Base-by-base conservation (phyloP, 495 filamentous ascomycete species). In the Talaromyces nanjingensis region DNA sequence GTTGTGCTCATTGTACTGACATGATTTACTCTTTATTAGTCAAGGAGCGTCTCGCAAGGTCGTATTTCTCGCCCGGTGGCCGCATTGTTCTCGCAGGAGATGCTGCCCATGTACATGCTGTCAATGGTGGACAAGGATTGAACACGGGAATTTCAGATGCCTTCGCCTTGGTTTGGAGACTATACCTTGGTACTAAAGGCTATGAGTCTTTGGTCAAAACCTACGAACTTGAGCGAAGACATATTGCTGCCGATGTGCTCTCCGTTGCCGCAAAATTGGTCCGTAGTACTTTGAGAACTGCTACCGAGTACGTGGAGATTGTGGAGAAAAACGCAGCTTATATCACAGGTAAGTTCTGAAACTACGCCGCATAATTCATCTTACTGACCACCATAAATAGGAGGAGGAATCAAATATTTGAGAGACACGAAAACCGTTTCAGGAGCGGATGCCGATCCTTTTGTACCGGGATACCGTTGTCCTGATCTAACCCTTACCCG, bases 181-280 rank as follows among this genome's bases (percentile, higher is more conserved):
- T 84, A 6, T 83, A 79, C 4, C 67, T 76, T 27, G 78, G 89
- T 3, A 71, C 87, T 27, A 73, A 73, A 34, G 80, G 82, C 2
- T 56, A 67, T 18, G 77, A 76, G 8, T 68, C 71, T 16, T 65
- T 88, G 7, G 72, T 89, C 2, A 65, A 80, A 54, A 86, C 85
- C 12, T 90, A 89, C 64, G 76, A 84, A n/a, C 66, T 75, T 9
- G 87, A 90, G 69, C 76, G 87, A 2, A 75, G 83, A 67, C 75
- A 75, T 8, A 37, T 59, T 18, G 56, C 31, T 31, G 56, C 25
- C 8, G 33, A 59, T 27, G 56, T 59, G 16, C 18, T 59, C 14
- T 29, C 31, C n/a, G 56, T 59, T 37, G 56, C 56, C 3, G 31
- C 56, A 9, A 29, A 37, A 27, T 31, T 34, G 56, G 56, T 59